phyloP scores from a whole-genome alignment of 2,329 filamentous ascomycete species.

The Bipolaris zeicola region DNA sequence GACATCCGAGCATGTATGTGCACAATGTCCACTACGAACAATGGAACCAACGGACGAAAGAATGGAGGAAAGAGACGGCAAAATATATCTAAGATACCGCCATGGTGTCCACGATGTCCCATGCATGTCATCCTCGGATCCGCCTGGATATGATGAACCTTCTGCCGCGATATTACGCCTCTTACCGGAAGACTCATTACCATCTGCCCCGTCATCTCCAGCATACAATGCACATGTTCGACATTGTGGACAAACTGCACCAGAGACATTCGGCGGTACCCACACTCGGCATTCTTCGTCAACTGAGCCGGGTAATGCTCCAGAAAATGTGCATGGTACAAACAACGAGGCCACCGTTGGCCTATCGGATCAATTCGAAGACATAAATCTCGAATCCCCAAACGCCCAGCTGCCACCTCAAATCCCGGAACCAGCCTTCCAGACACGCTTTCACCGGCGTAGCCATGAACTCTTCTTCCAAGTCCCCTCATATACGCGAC shows the following conservation, averaged over 20 bases:
- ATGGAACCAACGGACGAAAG: not conserved
- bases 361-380: conserved; percentile 1
- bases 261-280: too few species aligned
- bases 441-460: not conserved
- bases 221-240: not conserved
- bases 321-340: too few species aligned
- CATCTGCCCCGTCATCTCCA: not conserved
- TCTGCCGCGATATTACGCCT: too few species aligned
- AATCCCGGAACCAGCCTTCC: not conserved
- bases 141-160: too few species aligned
- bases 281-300: too few species aligned
- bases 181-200: not conserved
- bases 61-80: not conserved
- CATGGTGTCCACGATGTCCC: not conserved
- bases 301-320: too few species aligned
- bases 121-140: not conserved
- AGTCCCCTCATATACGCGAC: not conserved
- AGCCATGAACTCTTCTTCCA: not conserved
- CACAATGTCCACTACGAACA: not conserved
- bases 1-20: not conserved
- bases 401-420: conserved; percentile 13
- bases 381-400: conserved; percentile 16
- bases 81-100: not conserved
- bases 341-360: too few species aligned
- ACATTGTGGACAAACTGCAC: too few species aligned